A percentile compares a stretch with the other conserved stretches of the same genome.
phyloP scores from a whole-genome alignment of 2,329 filamentous ascomycete genomes.

The Diaporthe destruens region DNA sequence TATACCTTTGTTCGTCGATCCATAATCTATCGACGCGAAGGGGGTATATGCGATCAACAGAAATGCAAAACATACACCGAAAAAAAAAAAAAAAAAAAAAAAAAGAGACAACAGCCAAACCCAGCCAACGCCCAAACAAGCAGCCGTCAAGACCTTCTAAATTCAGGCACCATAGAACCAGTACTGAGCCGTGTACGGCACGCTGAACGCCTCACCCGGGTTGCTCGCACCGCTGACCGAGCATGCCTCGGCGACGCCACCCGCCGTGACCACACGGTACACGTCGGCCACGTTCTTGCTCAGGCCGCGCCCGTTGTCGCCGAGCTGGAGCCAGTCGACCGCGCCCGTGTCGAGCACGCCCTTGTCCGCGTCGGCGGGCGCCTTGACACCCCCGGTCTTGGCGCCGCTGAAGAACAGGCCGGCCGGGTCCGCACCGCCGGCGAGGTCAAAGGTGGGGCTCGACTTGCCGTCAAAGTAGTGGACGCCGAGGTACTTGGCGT shows the following conservation, averaged over 20 bases:
- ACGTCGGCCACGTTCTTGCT: conserved; percentile 56
- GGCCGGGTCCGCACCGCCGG: conserved; percentile 46
- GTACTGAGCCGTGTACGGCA: conserved; percentile 69
- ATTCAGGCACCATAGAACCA: conserved; percentile 63
- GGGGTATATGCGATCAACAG: conserved; percentile 4
- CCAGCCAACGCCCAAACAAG: conserved; percentile 1
- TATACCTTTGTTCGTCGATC: conserved; percentile 26
- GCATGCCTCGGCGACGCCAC: conserved; percentile 62
- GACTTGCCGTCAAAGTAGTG: conserved; percentile 73
- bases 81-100: too few species aligned
- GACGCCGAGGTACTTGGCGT: conserved; percentile 66
- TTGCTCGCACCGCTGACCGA: conserved; percentile 53
- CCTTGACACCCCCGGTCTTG: conserved; percentile 64
- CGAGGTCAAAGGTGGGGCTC: conserved; percentile 72
- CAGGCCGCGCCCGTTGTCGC: conserved; percentile 46
- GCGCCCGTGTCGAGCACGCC: conserved; percentile 64
- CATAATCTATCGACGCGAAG: conserved; percentile 3
- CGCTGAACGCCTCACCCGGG: conserved; percentile 57
- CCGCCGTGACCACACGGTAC: conserved; percentile 69
- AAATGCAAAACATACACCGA: conserved; percentile 11
- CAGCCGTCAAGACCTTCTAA: neutral
- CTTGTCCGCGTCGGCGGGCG: conserved; percentile 62
- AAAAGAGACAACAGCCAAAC: neutral
- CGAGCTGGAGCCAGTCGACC: conserved; percentile 67
- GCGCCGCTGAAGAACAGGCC: conserved; percentile 58